A percentile compares a stretch with the other conserved stretches of the same genome.
Conservation (phyloP, 116 monocot species). For the Zostera marina region DNA sequence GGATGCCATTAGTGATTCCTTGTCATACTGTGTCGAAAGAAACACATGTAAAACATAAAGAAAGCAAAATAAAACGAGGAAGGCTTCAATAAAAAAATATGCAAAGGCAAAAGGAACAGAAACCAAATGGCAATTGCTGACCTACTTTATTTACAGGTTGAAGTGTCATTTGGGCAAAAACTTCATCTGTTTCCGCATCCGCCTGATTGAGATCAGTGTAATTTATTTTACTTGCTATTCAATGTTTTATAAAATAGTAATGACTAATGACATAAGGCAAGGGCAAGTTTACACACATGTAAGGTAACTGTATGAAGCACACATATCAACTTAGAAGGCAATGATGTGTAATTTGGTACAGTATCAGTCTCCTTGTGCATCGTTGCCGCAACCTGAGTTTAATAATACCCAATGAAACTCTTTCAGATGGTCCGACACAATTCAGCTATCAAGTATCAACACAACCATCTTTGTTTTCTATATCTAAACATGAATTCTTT, state of each 20-base stretch:
- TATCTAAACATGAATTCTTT: background rate
- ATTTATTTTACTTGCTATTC: background rate
- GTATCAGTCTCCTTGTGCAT: conserved; percentile 56
- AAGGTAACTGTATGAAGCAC: conserved; percentile 46
- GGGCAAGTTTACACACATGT: conserved; percentile 20
- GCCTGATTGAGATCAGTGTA: conserved; percentile 25
- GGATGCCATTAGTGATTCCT: conserved; percentile 51
- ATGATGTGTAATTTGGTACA: conserved; percentile 55
- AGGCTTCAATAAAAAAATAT: background rate
- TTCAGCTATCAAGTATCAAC: background rate
- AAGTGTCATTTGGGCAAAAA: conserved; percentile 81
- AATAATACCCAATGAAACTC: background rate
- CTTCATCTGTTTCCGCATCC: conserved; percentile 76
- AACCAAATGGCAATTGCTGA: conserved; percentile 13
- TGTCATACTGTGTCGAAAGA: conserved; percentile 30
- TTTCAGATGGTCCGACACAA: background rate
- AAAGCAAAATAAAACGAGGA: background rate
- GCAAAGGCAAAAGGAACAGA: background rate
- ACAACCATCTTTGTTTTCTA: background rate
- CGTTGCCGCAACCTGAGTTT: conserved; percentile 58
- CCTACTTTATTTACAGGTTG: conserved; percentile 87
- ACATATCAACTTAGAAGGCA: conserved; percentile 57
- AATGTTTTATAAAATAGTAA: background rate
- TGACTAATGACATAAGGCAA: background rate
- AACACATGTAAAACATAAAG: background rate